Evolutionary conservation across 2,329 filamentous ascomycete species (phyloP), one percentile per base, ranked within the genome.

Genomic region (Sclerotinia sclerotiorum): DNA sequence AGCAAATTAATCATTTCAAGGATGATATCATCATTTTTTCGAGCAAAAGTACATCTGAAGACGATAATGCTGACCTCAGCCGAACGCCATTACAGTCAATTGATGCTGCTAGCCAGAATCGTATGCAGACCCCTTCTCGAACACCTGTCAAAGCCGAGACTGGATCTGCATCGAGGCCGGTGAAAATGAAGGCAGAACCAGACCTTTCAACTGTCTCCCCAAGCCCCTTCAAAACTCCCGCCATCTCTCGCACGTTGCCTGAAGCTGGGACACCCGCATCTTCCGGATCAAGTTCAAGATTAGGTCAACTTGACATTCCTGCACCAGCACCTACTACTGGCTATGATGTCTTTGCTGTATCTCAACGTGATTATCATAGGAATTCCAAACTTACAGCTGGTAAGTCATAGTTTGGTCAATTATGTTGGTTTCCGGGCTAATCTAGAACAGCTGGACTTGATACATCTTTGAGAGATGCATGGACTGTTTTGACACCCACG

Each of bases 21-120:
- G 67, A 69, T 29, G 35, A 54, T 27, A 19, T 60, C 8, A 52
- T 69, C 24, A 21, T 69, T 11, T 69, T 69, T 32, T 68, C 44
- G 52, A 57, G 51, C 39, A 54, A 7, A 8, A 32, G 27, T 65
- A 15, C 19, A 1, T 35, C 39, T 35, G 62, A 10, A 46, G 48
- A n/a, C 2, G 17, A 27, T 21, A 10, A 21, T 17, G 13, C 48
- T 24, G 17, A 44, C 19, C 29, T n/a, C 35, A 49, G n/a, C 13
- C 49, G 32, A 54, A 13, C 5, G 7, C 62, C 55, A 32, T 52
- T 58, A 46, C 52, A 69, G 39, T 42, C 42, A 27, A 21, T 65
- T 10, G 29, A 51, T 32, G 4, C 3, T 66, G 24, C 21, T 8
- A 15, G 10, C n/a, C 35, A 55, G 35, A 35, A 49, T 15, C n/a